These are phyloP conservation scores for Fragilaria crotonensis DNA, from an alignment of 108 stramenopile species.

Conservation along the genomic window DNA sequence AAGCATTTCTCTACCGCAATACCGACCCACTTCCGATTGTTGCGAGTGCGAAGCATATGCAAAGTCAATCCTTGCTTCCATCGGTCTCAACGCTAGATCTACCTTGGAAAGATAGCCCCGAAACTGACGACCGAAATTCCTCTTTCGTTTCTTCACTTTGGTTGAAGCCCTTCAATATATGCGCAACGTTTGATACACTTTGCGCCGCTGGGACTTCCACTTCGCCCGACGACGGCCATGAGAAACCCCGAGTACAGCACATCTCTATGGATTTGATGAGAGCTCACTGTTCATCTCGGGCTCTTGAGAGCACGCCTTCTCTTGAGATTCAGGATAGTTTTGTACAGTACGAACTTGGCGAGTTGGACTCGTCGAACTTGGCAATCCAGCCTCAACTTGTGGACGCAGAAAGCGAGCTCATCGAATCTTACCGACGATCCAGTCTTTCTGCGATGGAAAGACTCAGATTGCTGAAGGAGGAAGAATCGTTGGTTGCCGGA, in stretches of 20 bases:
- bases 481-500: conserved; percentile 47
- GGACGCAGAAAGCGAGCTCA: conserved; percentile 53
- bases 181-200: neutral
- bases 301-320: conserved; percentile 18
- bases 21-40: conserved; percentile 15
- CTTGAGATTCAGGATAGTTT: conserved; percentile 31
- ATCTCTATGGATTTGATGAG: conserved; percentile 1
- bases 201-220: neutral
- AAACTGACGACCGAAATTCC: neutral
- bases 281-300: conserved; percentile 26
- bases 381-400: conserved; percentile 44
- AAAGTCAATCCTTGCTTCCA: conserved; percentile 2
- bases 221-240: neutral
- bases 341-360: conserved; percentile 2
- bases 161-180: neutral
- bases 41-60: neutral
- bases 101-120: neutral
- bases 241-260: neutral
- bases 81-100: neutral
- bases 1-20: conserved; percentile 70
- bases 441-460: conserved; percentile 42
- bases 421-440: conserved; percentile 43
- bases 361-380: conserved; percentile 8
- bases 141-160: conserved; percentile 3
- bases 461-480: conserved; percentile 36